Evolutionary conservation across 176 grass and related monocot genomes (phyloP).

Genomic region (Puccinellia tenuiflora): DNA sequence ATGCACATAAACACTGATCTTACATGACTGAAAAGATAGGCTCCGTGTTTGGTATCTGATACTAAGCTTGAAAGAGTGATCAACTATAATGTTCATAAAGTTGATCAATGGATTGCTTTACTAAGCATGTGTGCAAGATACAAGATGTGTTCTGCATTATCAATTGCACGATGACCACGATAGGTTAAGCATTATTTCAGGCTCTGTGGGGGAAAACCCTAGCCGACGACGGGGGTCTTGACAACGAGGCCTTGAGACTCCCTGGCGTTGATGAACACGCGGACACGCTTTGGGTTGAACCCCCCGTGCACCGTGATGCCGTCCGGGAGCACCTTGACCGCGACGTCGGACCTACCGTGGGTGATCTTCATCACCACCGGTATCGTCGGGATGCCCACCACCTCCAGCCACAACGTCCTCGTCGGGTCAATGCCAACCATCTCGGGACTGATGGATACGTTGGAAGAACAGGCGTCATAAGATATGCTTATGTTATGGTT

Average conservation of each 20-base stretch:
- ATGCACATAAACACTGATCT: too few species aligned
- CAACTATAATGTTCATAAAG: background rate
- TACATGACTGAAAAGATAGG: too few species aligned
- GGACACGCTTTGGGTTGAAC: background rate
- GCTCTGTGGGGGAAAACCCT: background rate
- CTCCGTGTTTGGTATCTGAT: background rate
- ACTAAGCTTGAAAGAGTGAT: background rate
- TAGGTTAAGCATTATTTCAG: background rate
- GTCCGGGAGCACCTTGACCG: background rate
- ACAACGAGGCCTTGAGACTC: background rate
- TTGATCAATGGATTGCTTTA: background rate
- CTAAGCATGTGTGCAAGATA: background rate
- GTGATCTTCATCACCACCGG: slow-evolving; percentile 10
- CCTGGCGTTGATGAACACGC: background rate
- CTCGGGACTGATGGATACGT: background rate
- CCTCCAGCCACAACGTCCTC: slow-evolving; percentile 8
- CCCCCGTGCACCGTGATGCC: background rate
- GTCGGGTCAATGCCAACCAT: background rate
- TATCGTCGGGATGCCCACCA: slow-evolving; percentile 3
- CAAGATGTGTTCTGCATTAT: background rate
- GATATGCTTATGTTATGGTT: background rate
- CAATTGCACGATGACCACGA: background rate
- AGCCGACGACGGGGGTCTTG: background rate
- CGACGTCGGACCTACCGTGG: background rate
- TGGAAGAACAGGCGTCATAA: background rate